Base-by-base conservation (phyloP, 306 rosid species). In the Geum urbanum region DNA sequence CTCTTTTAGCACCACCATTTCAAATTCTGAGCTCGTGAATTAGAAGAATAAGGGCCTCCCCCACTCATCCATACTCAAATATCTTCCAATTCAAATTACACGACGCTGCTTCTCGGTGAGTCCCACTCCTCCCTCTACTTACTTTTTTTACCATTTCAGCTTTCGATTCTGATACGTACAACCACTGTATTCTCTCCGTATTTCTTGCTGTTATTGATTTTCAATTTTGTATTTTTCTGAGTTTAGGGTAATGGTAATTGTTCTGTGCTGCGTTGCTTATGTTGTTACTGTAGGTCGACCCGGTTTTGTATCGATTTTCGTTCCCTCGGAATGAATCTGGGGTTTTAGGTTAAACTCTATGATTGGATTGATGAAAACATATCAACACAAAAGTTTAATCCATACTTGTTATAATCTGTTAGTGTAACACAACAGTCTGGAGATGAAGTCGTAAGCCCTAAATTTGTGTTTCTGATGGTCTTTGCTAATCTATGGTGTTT, bases 101-200 rank as follows among this genome's bases (percentile, higher is more conserved):
- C n/a, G n/a, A n/a, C n/a, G n/a, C n/a, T n/a, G 70, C 63, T 66
- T 43, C 69, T 24, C 7, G 72, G 85, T 77, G 60, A 74, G 74
- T 74, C 58, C 63, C 22, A 4, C 66, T 50, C 24, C 67, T 8
- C 37, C 43, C 64, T 74, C 13, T 18, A 16, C 5, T 53, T 22
- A 32, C 41, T 32, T 2, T 32, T 16, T 43, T 47, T 27, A 0
- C 44, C 27, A 2, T 20, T 68, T 41, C 7, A n/a, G 4, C 12
- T n/a, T 45, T 2, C 10, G 18, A n/a, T 41, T 37, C 35, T 16
- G 10, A 8, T 32, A 14, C 60, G 14, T 16, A 32, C 8, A 9
- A 2, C 0, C 43, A 68, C n/a, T 16, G 9, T 67, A 13, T 10
- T 50, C 10, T 72, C 61, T 51, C 6, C 2, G 7, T 59, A 6